Base-by-base conservation (phyloP, 305 asterid genomes). In the Fraxinus albicans region DNA sequence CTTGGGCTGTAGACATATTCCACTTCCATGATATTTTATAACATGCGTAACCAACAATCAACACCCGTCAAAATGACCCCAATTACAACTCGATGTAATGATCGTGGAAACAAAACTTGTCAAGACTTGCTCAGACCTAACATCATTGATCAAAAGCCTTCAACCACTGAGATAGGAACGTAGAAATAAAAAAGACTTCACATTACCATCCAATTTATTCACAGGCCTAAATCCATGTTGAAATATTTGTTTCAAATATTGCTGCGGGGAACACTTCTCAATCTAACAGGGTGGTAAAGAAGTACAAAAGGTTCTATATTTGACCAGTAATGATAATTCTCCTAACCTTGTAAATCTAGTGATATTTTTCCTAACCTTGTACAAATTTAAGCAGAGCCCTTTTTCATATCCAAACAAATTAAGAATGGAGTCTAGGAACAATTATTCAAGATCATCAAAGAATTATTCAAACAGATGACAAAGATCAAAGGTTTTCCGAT, bases 381-480 rank as follows among this genome's bases (percentile, higher is more conserved):
- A 36, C 27, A 47, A 36, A 23, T 27, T 34, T 42, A 7, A 73
- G 17, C 27, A 77, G 7, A 8, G 15, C 17, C 73, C 3, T 44
- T 83, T 31, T 34, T 73, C 74, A 36, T 5, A 77, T 60, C 38
- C 25, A 42, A 76, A 40, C 58, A 76, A 75, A 73, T 67, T 79
- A 72, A 8, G 63, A 58, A 44, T 53, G 21, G 36, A 67, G 35
- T 42, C 55, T 19, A 73, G 44, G 53, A 47, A 73, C 10, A 81
- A 76, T 2, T 60, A 42, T 27, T 72, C 53, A 83, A 77, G 78
- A 35, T 40, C 73, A 78, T 75, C 5, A 67, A 69, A 81, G 73
- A 35, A 74, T 81, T 40, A 81, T 6, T 33, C 78, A 73, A 27
- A 70, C 69, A 83, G 76, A 10, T 31, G 50, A 82, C 33, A 73